These are phyloP conservation scores for Phytopythium montanum DNA, from an alignment of 352 stramenopile species.

Conservation along the genomic window DNA sequence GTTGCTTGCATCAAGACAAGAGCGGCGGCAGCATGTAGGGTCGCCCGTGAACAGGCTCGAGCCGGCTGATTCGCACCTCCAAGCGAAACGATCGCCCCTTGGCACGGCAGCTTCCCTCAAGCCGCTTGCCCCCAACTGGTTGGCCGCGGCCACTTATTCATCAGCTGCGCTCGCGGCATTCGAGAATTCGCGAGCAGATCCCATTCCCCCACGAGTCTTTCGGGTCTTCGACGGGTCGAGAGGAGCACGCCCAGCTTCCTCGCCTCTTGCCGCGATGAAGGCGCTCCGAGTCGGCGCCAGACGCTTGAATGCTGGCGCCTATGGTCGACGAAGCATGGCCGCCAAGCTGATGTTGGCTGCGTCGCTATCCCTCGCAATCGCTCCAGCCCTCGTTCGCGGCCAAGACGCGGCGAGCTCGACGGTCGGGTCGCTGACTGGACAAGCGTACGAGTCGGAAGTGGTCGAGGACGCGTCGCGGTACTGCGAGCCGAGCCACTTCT, in stretches of 20 bases:
- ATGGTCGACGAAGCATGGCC: neutral
- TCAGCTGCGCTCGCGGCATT: neutral
- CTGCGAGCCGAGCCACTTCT: conserved; percentile 37
- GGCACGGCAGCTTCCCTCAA: neutral
- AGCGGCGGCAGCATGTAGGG: neutral
- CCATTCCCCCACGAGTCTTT: no score
- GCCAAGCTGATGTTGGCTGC: neutral
- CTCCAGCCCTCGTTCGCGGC: neutral
- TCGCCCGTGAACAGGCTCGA: neutral
- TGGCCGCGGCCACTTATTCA: neutral
- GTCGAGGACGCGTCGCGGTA: conserved; percentile 14
- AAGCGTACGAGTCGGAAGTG: neutral
- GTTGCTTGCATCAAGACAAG: neutral
- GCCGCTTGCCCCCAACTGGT: neutral
- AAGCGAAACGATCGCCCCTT: conserved; percentile 4
- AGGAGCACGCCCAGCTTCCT: neutral
- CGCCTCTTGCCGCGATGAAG: neutral
- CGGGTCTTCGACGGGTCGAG: neutral
- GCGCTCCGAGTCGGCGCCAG: neutral
- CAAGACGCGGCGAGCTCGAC: neutral
- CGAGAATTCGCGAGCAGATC: neutral
- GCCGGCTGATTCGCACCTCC: neutral
- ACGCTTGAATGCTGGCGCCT: neutral
- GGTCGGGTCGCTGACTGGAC: neutral
- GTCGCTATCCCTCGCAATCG: neutral